A percentile compares a stretch with the other conserved stretches of the same genome.
phyloP scores from a whole-genome alignment of 1,139 yeast genomes.

The Geotrichum klebahnii region DNA sequence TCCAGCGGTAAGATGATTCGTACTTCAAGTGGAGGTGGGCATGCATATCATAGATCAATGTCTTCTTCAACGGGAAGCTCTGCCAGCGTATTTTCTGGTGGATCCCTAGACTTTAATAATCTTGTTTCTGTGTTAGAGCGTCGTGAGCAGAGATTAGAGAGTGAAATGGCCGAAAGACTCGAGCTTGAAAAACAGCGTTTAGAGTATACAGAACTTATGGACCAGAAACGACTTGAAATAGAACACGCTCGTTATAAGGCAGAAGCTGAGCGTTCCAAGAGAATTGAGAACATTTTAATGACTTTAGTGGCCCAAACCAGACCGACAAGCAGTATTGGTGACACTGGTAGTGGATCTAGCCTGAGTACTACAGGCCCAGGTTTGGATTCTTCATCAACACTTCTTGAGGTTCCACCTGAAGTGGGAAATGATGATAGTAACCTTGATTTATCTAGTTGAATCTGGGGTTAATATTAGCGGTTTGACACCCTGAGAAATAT shows the following conservation, averaged over 20 bases:
- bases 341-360: background rate
- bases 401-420: background rate
- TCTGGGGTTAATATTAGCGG: too few species aligned
- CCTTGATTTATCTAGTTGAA: too few species aligned
- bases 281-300: slow-evolving; percentile 15
- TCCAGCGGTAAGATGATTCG: background rate
- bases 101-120: slow-evolving; percentile 15
- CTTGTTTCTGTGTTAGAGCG: slow-evolving; percentile 16
- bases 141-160: slow-evolving; percentile 15
- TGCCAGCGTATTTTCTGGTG: background rate
- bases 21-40: background rate
- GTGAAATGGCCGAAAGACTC: slow-evolving; percentile 14
- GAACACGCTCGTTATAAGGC: slow-evolving; percentile 18
- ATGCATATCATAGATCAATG: background rate
- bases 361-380: background rate
- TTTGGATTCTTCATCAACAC: background rate
- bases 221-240: slow-evolving; percentile 14
- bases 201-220: slow-evolving; percentile 9
- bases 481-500: too few species aligned
- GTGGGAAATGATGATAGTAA: background rate
- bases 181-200: slow-evolving; percentile 16
- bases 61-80: background rate
- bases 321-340: too few species aligned
- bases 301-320: slow-evolving; percentile 8
- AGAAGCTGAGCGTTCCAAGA: slow-evolving; percentile 15